Evolutionary conservation across 495 filamentous ascomycete species (phyloP).

Genomic region (Penicillium lividum): DNA sequence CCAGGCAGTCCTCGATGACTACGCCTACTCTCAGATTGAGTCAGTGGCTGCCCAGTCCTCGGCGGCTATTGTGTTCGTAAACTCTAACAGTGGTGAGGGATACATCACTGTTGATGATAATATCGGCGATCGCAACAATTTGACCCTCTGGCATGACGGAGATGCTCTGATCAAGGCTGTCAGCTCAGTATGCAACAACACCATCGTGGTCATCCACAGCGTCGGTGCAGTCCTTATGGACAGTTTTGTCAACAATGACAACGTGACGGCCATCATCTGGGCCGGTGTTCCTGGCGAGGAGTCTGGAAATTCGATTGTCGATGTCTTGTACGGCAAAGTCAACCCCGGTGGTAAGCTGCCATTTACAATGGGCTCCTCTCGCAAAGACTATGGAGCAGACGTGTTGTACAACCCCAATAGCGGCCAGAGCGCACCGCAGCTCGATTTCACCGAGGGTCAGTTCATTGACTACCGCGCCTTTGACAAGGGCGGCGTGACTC

Average conservation of each 20-base stretch:
- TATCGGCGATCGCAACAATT: slow-evolving; percentile 58
- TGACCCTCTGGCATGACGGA: slow-evolving; percentile 39
- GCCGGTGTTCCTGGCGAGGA: slow-evolving; percentile 61
- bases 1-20: slow-evolving; percentile 55
- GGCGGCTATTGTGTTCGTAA: slow-evolving; percentile 66
- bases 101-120: slow-evolving; percentile 62
- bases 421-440: slow-evolving; percentile 48
- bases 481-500: slow-evolving; percentile 58
- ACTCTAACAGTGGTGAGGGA: slow-evolving; percentile 65
- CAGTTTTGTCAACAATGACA: slow-evolving; percentile 53
- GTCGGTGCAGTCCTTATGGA: slow-evolving; percentile 54
- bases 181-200: slow-evolving; percentile 71
- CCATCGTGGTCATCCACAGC: slow-evolving; percentile 73
- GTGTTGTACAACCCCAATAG: slow-evolving; percentile 28
- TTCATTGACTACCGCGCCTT: slow-evolving; percentile 72
- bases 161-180: slow-evolving; percentile 28
- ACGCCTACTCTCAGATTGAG: slow-evolving; percentile 43
- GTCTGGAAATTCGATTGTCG: slow-evolving; percentile 55
- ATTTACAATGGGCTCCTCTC: slow-evolving; percentile 68
- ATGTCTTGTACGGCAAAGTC: slow-evolving; percentile 60
- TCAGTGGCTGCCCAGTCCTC: slow-evolving; percentile 55
- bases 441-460: slow-evolving; percentile 61
- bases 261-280: slow-evolving; percentile 61
- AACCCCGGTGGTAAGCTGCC: slow-evolving; percentile 66
- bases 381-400: slow-evolving; percentile 61